Evolutionary conservation across 441 rosid genomes (phyloP).

Genomic region (Euphorbia celastroides): DNA sequence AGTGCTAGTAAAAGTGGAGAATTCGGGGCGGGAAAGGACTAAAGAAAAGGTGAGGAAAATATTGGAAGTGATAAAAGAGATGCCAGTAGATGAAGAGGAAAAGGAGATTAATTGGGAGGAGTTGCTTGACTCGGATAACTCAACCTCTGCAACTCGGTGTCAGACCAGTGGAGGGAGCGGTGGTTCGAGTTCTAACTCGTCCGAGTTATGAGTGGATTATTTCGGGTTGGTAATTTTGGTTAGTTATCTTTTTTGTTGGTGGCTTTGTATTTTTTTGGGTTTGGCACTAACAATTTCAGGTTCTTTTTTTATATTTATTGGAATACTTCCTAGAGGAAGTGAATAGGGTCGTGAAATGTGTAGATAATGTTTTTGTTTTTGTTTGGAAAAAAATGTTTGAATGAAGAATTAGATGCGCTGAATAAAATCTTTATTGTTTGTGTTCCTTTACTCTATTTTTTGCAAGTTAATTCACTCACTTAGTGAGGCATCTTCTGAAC

Average conservation of each 20-base stretch:
- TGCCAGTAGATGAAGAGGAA: slow-evolving; percentile 34
- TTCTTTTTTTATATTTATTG: no score
- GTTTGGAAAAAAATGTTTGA: no score
- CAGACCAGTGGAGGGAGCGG: slow-evolving; percentile 24
- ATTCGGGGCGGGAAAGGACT: slow-evolving; percentile 32
- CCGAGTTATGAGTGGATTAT: slow-evolving; percentile 34
- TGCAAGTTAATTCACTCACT: no score
- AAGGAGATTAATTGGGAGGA: slow-evolving; percentile 68
- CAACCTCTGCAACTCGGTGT: slow-evolving; percentile 23
- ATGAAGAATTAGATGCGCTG: no score
- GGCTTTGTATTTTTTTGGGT: background rate
- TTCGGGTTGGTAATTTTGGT: background rate
- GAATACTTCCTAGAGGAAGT: no score
- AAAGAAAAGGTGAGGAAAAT: slow-evolving; percentile 39
- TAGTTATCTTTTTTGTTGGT: background rate
- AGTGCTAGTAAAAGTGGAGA: slow-evolving; percentile 46
- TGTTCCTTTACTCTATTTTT: no score
- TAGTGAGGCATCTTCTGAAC: no score
- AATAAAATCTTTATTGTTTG: no score
- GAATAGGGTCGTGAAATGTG: no score
- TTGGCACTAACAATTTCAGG: no score
- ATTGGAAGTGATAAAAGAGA: slow-evolving; percentile 38
- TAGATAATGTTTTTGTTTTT: no score
- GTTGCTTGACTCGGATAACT: slow-evolving; percentile 44
- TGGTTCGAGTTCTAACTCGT: slow-evolving; percentile 30